Percentiles rank a stretch among this genome's conserved stretches.
These are phyloP conservation scores for Nakaseomyces glabratus DNA, from an alignment of 1,139 yeast genomes.

Conservation along the genomic window DNA sequence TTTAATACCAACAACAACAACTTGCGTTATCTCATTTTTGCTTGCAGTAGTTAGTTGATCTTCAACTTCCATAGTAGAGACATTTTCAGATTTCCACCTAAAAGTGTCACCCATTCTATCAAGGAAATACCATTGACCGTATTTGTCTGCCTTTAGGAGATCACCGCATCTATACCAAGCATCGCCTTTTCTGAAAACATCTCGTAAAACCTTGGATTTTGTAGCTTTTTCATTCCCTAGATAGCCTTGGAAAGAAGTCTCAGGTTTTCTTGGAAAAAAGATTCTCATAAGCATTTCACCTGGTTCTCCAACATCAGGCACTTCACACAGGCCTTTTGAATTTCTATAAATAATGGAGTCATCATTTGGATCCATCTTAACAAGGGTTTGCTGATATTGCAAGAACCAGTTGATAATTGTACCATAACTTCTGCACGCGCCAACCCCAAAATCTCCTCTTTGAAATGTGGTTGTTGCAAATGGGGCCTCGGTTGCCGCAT, in stretches of 20 bases:
- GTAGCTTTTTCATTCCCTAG: constrained; percentile 75
- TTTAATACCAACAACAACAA: constrained; percentile 82
- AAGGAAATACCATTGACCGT: constrained; percentile 71
- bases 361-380: constrained; percentile 75
- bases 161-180: constrained; percentile 92
- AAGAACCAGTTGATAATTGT: constrained; percentile 46
- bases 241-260: constrained; percentile 83
- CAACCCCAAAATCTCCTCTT: constrained; percentile 70
- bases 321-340: constrained; percentile 53
- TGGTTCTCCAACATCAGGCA: constrained; percentile 51
- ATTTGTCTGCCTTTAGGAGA: constrained; percentile 57
- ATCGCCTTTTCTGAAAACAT: constrained; percentile 80
- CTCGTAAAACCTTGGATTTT: constrained; percentile 56
- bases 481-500: constrained; percentile 92
- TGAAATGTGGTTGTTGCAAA: constrained; percentile 82
- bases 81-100: constrained; percentile 96
- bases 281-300: constrained; percentile 84
- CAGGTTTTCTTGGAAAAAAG: constrained; percentile 51
- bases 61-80: constrained; percentile 89
- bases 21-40: constrained; percentile 42
- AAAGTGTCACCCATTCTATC: constrained; percentile 94
- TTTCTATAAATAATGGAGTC: constrained; percentile 65
- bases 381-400: constrained; percentile 51
- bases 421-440: constrained; percentile 86
- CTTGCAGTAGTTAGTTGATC: constrained; percentile 45